phyloP scores from a whole-genome alignment of 192 early-diverging fungal species.

The Coemansia sp. region DNA sequence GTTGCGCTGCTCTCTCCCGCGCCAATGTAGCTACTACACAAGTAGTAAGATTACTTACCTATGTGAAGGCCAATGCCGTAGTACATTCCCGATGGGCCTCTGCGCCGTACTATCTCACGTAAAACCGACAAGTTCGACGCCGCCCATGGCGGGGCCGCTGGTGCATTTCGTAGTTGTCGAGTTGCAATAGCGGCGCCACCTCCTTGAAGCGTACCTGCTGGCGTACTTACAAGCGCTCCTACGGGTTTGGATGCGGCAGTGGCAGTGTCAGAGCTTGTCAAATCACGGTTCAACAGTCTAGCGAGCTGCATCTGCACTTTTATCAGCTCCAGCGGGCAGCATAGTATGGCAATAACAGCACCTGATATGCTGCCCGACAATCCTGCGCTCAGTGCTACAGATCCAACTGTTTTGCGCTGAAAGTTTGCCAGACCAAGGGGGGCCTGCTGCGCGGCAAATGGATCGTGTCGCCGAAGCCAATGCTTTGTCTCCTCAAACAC shows the following conservation, averaged over 20 bases:
- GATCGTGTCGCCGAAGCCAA: conserved; percentile 47
- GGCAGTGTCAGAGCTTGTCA: background rate
- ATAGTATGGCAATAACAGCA: conserved; percentile 67
- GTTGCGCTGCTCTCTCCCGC: background rate
- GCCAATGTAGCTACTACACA: background rate
- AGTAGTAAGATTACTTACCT: conserved; percentile 28
- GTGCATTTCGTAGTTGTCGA: conserved; percentile 9
- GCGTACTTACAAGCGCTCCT: background rate
- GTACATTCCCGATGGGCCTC: conserved; percentile 42
- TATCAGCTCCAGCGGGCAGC: conserved; percentile 77
- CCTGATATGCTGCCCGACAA: conserved; percentile 65
- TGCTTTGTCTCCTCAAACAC: conserved; percentile 79
- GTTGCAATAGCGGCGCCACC: conserved; percentile 7
- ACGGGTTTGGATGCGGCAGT: conserved; percentile 23
- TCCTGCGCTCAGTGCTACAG: conserved; percentile 55
- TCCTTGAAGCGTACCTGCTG: conserved; percentile 3
- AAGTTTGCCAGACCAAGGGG: conserved; percentile 33
- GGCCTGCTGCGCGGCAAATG: background rate
- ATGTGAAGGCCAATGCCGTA: conserved; percentile 51
- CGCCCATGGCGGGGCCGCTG: conserved; percentile 31
- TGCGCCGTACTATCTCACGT: conserved; percentile 43
- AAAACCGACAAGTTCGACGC: conserved; percentile 43
- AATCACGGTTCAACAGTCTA: conserved; percentile 53
- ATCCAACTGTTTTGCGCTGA: conserved; percentile 46
- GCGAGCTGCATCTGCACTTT: conserved; percentile 78